Evolutionary conservation across 2,329 filamentous ascomycete genomes (phyloP).

Genomic region (Stachybotrys echinatus): DNA sequence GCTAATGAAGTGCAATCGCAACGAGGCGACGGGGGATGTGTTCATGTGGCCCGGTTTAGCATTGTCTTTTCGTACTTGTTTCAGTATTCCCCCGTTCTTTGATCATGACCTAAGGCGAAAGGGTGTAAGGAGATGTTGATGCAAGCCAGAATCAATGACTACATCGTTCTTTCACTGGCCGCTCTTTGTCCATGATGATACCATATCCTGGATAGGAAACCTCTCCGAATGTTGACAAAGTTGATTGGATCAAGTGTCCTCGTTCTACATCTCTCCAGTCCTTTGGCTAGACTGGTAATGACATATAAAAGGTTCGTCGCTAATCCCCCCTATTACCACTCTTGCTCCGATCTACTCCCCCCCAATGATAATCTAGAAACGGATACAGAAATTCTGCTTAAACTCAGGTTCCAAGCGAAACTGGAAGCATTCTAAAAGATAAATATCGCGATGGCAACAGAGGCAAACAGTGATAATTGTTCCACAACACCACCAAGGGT

Average conservation of each 20-base stretch:
- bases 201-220: too few relatives aligned
- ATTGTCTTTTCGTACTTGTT: not conserved
- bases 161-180: not conserved
- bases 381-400: too few relatives aligned
- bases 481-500: not conserved
- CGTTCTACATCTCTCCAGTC: too few relatives aligned
- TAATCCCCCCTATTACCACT: too few relatives aligned
- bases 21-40: not conserved
- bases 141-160: not conserved
- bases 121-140: not conserved
- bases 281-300: too few relatives aligned
- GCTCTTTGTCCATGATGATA: not conserved
- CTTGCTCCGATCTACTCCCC: too few relatives aligned
- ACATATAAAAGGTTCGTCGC: too few relatives aligned
- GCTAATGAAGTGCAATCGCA: not conserved
- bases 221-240: too few relatives aligned
- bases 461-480: not conserved
- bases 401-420: too few relatives aligned
- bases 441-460: not conserved
- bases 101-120: not conserved
- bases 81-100: not conserved
- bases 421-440: not conserved
- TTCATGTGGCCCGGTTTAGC: not conserved
- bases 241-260: too few relatives aligned
- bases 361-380: too few relatives aligned